phyloP scores from a whole-genome alignment of 257 asterid genomes.

The Fraxinus quadrangulata region DNA sequence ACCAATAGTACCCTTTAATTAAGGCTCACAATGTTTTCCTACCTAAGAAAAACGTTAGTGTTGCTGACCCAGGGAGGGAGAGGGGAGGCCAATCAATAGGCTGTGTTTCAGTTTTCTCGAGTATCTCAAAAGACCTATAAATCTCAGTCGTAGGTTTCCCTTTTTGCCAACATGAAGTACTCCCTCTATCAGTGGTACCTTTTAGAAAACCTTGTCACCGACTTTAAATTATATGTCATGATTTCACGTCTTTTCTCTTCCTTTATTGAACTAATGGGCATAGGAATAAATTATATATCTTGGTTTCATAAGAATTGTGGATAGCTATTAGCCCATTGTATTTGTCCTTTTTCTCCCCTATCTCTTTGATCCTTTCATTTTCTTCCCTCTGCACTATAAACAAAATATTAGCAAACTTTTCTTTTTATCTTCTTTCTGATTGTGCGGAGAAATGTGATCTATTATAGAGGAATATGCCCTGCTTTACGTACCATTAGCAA shows the following conservation, averaged over 20 bases:
- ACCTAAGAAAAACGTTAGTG: neutral
- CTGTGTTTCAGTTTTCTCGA: too few species aligned
- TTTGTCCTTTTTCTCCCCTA: neutral
- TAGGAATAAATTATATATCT: neutral
- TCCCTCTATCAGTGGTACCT: too few species aligned
- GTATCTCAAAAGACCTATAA: too few species aligned
- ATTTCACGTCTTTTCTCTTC: neutral
- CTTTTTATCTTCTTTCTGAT: conserved; percentile 22
- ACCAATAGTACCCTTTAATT: neutral
- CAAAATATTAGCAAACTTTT: neutral
- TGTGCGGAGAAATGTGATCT: conserved; percentile 64
- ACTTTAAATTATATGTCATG: neutral
- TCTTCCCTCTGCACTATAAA: conserved; percentile 15
- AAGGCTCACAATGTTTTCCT: conserved; percentile 17
- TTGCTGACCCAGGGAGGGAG: too few species aligned
- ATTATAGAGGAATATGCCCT: conserved; percentile 76
- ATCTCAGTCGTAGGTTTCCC: too few species aligned
- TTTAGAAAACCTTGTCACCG: too few species aligned
- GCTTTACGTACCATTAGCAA: conserved; percentile 67
- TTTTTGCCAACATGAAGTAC: too few species aligned
- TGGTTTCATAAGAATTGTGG: conserved; percentile 7
- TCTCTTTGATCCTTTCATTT: conserved; percentile 17
- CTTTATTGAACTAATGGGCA: too few species aligned
- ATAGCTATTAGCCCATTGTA: conserved; percentile 16
- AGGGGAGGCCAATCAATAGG: too few species aligned